Percentiles rank a stretch among this genome's conserved stretches.
phyloP scores from a whole-genome alignment of 1,284 basidiomycete genomes.

The Wallemia mellicola region DNA sequence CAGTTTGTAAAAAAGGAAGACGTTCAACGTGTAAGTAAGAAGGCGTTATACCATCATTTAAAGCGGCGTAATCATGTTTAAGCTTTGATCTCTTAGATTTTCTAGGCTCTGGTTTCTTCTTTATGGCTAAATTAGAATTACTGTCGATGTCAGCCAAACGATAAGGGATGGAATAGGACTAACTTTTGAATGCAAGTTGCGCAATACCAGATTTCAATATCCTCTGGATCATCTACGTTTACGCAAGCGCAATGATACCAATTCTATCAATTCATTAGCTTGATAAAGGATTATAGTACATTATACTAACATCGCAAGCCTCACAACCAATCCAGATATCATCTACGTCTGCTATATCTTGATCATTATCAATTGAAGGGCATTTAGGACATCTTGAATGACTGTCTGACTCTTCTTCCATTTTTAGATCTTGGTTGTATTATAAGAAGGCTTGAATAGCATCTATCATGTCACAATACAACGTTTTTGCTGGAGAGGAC shows the following conservation, averaged over 20 bases:
- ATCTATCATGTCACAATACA: neutral
- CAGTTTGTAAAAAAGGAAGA: constrained; percentile 12
- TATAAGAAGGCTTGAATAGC: neutral
- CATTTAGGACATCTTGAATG: constrained; percentile 1
- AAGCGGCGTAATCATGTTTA: constrained; percentile 1
- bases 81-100: constrained; percentile 1
- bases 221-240: neutral
- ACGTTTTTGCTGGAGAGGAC: constrained; percentile 1
- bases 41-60: neutral
- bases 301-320: neutral
- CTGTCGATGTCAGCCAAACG: neutral
- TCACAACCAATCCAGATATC: neutral
- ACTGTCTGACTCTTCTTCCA: constrained; percentile 1
- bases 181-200: neutral
- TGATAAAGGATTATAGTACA: neutral
- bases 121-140: neutral
- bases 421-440: constrained; percentile 2
- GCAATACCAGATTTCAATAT: neutral
- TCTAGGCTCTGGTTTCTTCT: constrained; percentile 1
- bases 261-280: neutral
- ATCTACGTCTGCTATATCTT: neutral
- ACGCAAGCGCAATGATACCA: neutral
- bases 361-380: neutral
- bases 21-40: constrained; percentile 2
- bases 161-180: neutral